Base-by-base conservation (phyloP, 129 eudicot species). In the Tagetes patula region DNA sequence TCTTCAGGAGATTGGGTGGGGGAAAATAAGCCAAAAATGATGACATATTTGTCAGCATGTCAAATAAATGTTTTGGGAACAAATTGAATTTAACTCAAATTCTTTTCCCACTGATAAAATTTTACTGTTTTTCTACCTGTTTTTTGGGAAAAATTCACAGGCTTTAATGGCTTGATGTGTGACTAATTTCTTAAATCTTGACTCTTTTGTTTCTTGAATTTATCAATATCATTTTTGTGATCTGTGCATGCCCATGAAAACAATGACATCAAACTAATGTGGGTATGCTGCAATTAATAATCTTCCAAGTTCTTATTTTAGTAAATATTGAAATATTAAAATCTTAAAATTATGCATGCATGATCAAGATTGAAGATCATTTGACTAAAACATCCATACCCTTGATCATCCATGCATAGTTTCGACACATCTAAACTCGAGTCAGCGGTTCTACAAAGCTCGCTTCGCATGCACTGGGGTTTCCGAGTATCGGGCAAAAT, bases 111-210 rank as follows among this genome's bases (percentile, higher is more conserved):
- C 27, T 20, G 27, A 20, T 20, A 20, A 56, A 74, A 39, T 32
- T 5, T 49, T 58, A 58, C 40, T 32, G 39, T 11, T 60, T 32
- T 60, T 60, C 42, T 65, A 10, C 55, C 73, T 69, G 54, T 56
- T 82, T 82, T 82, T 82, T 77, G 82, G 85, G 84, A 59, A 72
- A 85, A 77, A 56, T 82, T 76, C 58, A 40, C 43, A 78, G 69
- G 47, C 12, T 70, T 75, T 75, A 43, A 5, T 54, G 20, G 60
- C 6, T 54, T 54, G 32, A 54, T 46, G 50, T 46, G 50, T 58
- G 71, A 49, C 54, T 30, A 39, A 31, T 61, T 54, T 53, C 61
- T 71, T 71, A 53, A 71, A 71, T 64, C 60, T 71, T 71, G 82
- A 78, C 32, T 71, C 67, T 52, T 52, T 62, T 78, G 67, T 52